Evolutionary conservation across 2,329 filamentous ascomycete genomes (phyloP), one percentile per base, ranked within the genome.

Genomic region (Geosmithia flava): DNA sequence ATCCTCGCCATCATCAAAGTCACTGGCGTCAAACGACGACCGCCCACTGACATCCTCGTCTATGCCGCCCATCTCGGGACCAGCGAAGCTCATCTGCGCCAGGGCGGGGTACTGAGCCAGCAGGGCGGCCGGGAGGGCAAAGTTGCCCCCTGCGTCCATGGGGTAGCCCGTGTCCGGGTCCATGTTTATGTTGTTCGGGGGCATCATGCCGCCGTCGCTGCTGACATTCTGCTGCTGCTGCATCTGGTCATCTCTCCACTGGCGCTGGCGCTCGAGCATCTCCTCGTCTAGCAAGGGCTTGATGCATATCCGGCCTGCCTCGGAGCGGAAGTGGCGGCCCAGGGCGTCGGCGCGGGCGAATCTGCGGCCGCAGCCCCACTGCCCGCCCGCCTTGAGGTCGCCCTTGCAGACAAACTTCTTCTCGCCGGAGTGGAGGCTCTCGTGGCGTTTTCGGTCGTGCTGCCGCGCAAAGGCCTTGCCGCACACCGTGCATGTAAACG

Each of bases 321-420:
- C 93, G 2, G 88, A 95, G 47, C 93, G 78, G 71, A 98, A 98
- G 68, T 96, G 93, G 11, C 90, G 80, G 2, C 93, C 93, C 2
- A 98, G 74, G 5, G 93, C 93, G 69, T 98, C 93, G 5, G 93
- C 93, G 56, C 93, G 87, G 16, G 93, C 93, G 64, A 98, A 98
- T 10, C 90, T 80, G 52, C 93, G 79, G 3, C 88, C 88, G 56
- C 93, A 98, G 19, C 93, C 93, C 93, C 93, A 98, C 54, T 85
- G 80, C 5, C 83, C 83, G 44, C 83, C 82, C 2, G 80, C 80
- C 55, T 91, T 90, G 46, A 98, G 79, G 50, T 90, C 86, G 47
- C 93, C 93, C 55, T 88, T 89, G 68, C 93, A 98, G 7, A 97
- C 87, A 62, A 97, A 98, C 61, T 95, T 97, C 78, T 97, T 98